Base-by-base conservation (phyloP, 2,329 filamentous ascomycete species). In the Alternaria sp. region DNA sequence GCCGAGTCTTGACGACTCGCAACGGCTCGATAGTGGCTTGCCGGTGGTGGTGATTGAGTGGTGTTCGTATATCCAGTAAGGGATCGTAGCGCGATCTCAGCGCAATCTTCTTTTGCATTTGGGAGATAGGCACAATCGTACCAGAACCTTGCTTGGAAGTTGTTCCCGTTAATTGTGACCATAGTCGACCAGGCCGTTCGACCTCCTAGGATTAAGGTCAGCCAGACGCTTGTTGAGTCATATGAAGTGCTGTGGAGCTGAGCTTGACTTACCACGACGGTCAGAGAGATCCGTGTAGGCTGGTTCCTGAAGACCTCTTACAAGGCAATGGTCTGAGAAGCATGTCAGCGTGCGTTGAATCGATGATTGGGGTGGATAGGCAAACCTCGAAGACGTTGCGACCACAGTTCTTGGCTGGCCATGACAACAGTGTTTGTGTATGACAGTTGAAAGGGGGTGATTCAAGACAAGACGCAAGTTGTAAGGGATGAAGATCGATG, bases 131-230 rank as follows among this genome's bases (percentile, higher is more conserved):
- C 59, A 8, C 75, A 74, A 54, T 79, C 76, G 63, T 80, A 80
- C 74, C 73, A 79, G 61, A 73, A 80, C n/a, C 71, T 69, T 5
- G 78, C 78, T 7, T 67, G 59, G 46, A 74, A 75, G 2, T 66
- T 63, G 14, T 34, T 60, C 30, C 69, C 71, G n/a, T 72, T 69
- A 52, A 78, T 59, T 11, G 64, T 51, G 14, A 70, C 72, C 40
- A 74, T 62, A 52, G 71, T 74, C 22, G 72, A 74, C 78, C 78
- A 80, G 14, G 78, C 78, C 7, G 78, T 80, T 12, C 78, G 71
- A 40, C 76, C 76, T 52, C 77, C 77, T 79, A 51, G 22, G 9
- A 18, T 48, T 16, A 10, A 11, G 6, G n/a, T 57, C 30, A 50
- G 57, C 14, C 12, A 65, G 62, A 20, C 38, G 10, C 16, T 34